These are phyloP conservation scores for Magnaporthiopsis incrustans DNA, from an alignment of 2,329 filamentous ascomycete species.

Conservation along the genomic window DNA sequence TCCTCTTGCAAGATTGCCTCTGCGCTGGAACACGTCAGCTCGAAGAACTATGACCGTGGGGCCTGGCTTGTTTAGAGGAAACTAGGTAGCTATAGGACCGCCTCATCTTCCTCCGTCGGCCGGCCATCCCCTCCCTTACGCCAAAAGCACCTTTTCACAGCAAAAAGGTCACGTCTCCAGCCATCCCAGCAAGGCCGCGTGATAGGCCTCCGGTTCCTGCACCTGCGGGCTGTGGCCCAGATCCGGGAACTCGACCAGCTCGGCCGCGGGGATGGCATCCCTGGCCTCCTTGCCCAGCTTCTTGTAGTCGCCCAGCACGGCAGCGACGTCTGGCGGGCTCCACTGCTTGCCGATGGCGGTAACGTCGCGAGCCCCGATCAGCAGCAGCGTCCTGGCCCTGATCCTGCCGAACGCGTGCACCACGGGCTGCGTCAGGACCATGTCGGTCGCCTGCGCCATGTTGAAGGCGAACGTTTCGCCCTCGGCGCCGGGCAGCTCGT, in stretches of 20 bases:
- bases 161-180: too few relatives aligned
- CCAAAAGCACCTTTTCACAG: too few relatives aligned
- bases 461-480: constrained; percentile 34
- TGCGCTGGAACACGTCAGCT: too few relatives aligned
- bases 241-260: neutral
- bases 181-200: neutral
- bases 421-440: constrained; percentile 45
- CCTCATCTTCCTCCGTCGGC: too few relatives aligned
- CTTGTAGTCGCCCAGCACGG: constrained; percentile 39
- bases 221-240: neutral
- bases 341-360: constrained; percentile 48
- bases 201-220: neutral
- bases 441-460: constrained; percentile 44
- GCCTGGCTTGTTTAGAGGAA: too few relatives aligned
- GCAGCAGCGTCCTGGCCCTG: constrained; percentile 35
- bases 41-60: too few relatives aligned
- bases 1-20: too few relatives aligned
- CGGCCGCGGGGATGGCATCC: neutral
- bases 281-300: constrained; percentile 36
- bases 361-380: constrained; percentile 43
- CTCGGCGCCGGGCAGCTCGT: constrained; percentile 29
- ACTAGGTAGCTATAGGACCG: too few relatives aligned
- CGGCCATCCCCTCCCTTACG: too few relatives aligned
- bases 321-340: constrained; percentile 34
- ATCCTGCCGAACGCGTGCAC: constrained; percentile 40